Conservation (phyloP, 1,284 basidiomycete genomes). For the Cryptococcus neoformans region DNA sequence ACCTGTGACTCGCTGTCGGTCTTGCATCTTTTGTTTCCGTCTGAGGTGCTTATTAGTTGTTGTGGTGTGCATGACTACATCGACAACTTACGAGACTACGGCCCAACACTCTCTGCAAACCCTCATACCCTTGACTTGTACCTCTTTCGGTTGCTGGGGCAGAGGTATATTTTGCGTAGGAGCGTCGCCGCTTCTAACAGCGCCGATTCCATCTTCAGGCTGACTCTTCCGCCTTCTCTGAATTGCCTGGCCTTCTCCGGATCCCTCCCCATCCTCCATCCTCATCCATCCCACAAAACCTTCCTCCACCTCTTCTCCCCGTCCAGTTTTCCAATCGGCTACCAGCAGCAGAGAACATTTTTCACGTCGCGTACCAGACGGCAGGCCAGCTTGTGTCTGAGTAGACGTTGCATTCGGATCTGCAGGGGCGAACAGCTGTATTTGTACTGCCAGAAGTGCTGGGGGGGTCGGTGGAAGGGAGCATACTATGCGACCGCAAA, state of each 20-base stretch:
- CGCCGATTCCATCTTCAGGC: background rate
- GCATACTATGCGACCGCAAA: slow-evolving; percentile 91
- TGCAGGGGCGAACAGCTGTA: slow-evolving; percentile 42
- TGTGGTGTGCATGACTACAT: background rate
- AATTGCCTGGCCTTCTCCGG: slow-evolving; percentile 38
- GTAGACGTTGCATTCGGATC: slow-evolving; percentile 21
- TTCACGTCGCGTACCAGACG: slow-evolving; percentile 57
- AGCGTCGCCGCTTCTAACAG: background rate
- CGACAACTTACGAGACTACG: slow-evolving; percentile 63
- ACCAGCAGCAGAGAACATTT: slow-evolving; percentile 76
- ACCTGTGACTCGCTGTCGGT: slow-evolving; percentile 60
- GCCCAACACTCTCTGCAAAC: slow-evolving; percentile 78
- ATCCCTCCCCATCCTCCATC: slow-evolving; percentile 42
- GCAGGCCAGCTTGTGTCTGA: slow-evolving; percentile 21
- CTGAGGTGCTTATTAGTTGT: slow-evolving; percentile 47
- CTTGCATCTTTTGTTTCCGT: slow-evolving; percentile 73
- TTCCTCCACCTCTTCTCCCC: slow-evolving; percentile 80
- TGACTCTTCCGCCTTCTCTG: slow-evolving; percentile 16
- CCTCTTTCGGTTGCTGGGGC: slow-evolving; percentile 56
- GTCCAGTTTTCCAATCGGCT: slow-evolving; percentile 67
- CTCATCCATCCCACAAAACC: slow-evolving; percentile 67
- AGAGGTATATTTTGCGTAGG: slow-evolving; percentile 21
- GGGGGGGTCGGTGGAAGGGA: slow-evolving; percentile 72
- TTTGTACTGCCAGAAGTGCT: slow-evolving; percentile 49
- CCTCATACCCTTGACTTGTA: slow-evolving; percentile 76